Percentiles rank a stretch among this genome's conserved stretches.
Evolutionary conservation across 176 grass and related monocot genomes (phyloP).

Genomic region (Pharus latifolius): DNA sequence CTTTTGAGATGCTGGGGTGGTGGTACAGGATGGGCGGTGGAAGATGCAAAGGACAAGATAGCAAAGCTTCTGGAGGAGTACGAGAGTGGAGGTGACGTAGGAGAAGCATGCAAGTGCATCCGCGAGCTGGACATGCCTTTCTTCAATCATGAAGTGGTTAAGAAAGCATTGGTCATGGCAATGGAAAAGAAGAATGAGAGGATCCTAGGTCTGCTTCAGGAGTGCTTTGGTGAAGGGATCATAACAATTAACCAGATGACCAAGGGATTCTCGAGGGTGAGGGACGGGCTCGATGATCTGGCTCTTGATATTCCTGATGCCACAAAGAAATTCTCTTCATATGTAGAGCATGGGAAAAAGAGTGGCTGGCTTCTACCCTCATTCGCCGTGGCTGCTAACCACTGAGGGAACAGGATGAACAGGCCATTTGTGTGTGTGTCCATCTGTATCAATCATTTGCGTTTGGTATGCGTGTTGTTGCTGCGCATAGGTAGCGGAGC

Average conservation of each 20-base stretch:
- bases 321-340: constrained; percentile 58
- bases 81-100: constrained; percentile 75
- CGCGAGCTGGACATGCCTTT: constrained; percentile 83
- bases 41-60: constrained; percentile 92
- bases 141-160: constrained; percentile 95
- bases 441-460: too few relatives aligned
- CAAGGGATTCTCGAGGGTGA: constrained; percentile 83
- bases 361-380: constrained; percentile 58
- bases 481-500: constrained; percentile 22
- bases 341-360: constrained; percentile 47
- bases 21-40: constrained; percentile 68
- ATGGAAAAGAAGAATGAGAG: constrained; percentile 86
- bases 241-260: constrained; percentile 94
- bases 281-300: constrained; percentile 83
- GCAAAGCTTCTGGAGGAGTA: constrained; percentile 86
- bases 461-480: constrained; percentile 1
- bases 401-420: neutral
- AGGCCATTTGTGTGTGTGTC: too few relatives aligned
- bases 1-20: constrained; percentile 97
- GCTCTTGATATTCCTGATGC: constrained; percentile 94
- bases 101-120: constrained; percentile 89
- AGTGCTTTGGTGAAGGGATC: constrained; percentile 84
- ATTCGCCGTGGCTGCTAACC: constrained; percentile 18
- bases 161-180: constrained; percentile 77
- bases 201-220: constrained; percentile 50